Conservation (phyloP, 1,284 basidiomycete species). For the Cryptococcus sp. region DNA sequence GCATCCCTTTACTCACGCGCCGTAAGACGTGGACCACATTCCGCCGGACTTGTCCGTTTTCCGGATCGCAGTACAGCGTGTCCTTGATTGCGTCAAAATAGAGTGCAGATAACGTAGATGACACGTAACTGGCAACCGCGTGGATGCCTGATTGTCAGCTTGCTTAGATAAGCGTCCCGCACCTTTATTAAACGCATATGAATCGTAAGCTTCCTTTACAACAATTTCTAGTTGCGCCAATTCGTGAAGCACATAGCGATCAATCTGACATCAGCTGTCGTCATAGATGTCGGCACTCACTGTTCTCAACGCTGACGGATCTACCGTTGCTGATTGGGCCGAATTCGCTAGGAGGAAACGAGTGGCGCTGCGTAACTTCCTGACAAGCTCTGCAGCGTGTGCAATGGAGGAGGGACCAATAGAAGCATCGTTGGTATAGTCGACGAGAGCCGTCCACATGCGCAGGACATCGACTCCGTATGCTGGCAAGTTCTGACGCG, state of each 20-base stretch:
- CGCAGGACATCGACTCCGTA: conserved; percentile 87
- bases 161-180: conserved; percentile 13
- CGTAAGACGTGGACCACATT: conserved; percentile 54
- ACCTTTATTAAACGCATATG: conserved; percentile 86
- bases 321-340: conserved; percentile 45
- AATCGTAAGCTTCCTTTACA: conserved; percentile 68
- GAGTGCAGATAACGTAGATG: conserved; percentile 59
- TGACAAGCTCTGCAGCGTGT: conserved; percentile 73
- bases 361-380: conserved; percentile 84
- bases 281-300: conserved; percentile 55
- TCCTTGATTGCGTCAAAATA: conserved; percentile 96
- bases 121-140: conserved; percentile 52
- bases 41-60: conserved; percentile 52
- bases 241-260: conserved; percentile 84
- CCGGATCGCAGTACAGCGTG: conserved; percentile 73
- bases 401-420: conserved; percentile 77
- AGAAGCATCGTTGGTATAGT: conserved; percentile 85
- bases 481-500: conserved; percentile 65
- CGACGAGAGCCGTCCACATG: conserved; percentile 88
- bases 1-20: conserved; percentile 60
- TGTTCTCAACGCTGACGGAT: conserved; percentile 36
- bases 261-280: conserved; percentile 59
- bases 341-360: conserved; percentile 89
- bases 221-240: conserved; percentile 69
- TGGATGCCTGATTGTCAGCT: conserved; percentile 64